Base-by-base conservation (phyloP, 2,329 filamentous ascomycete genomes). In the Diaporthe capsici region DNA sequence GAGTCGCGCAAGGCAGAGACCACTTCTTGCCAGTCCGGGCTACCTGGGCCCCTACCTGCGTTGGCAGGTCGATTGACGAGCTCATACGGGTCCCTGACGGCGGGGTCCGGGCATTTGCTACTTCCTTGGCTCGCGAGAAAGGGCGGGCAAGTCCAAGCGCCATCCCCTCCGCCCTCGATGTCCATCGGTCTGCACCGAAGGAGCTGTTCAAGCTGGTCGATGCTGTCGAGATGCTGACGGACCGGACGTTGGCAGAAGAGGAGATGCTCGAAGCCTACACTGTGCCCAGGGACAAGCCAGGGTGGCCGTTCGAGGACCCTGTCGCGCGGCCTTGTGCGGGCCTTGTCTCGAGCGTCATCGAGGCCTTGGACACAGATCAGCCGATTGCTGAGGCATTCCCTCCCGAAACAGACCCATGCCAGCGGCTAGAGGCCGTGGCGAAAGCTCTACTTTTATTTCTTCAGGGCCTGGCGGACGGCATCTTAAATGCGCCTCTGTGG, bases 131-230 rank as follows among this genome's bases (percentile, higher is more conserved):
- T 1, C 77, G 81, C 3, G 79, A 81, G 9, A 85, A 86, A 20
- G 57, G 42, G 42, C 34, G 44, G 12, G 83, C 81, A 47, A 78
- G 74, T 9, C 79, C 84, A 4, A 88, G 87, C 2, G 86, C 87
- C 77, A 93, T 90, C 76, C 88, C 86, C 63, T 90, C 88, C 80
- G 88, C 86, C 81, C 88, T 84, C 53, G 90, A 89, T 76, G 90
- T 94, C 77, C 91, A 91, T 81, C 93, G 93, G 82, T 96, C 95
- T 15, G 95, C 95, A 1, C 96, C 97, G 0, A 92, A 94, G 76
- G 96, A 98, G 83, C 88, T 98, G 12, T 97, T 98, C 84, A 93
- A 93, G 81, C 90, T 99, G 80, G 98, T 95, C 7, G 95, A 98
- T 82, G 91, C 92, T 15, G 89, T 98, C 22, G 90, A 91, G 79